Base-by-base conservation (phyloP, 495 filamentous ascomycete species). In the Mycothermus thermophilus region DNA sequence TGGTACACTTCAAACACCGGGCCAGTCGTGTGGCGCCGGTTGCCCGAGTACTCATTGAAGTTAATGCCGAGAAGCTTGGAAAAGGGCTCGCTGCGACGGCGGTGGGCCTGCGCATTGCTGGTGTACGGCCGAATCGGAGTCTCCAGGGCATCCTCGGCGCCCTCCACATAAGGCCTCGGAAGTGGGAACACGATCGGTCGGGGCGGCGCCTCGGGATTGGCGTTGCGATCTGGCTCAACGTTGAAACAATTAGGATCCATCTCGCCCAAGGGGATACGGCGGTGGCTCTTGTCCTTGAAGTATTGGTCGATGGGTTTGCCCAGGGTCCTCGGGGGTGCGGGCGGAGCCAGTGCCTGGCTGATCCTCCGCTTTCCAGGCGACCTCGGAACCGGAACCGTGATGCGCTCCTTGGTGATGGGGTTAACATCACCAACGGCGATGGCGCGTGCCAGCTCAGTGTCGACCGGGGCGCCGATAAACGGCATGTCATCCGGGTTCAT, bases 381-480 rank as follows among this genome's bases (percentile, higher is more conserved):
- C 3, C 38, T 49, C 18, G 44, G 38, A 19, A 74, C 30, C 18
- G 44, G 38, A 19, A 74, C 30, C 19, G 64, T 30, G 35, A 93
- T 78, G 2, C 65, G 67, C 29, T 76, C 49, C 54, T 93, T 95
- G 11, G 84, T 92, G 40, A 84, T 86, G 11, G 90, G 90, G 53
- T 96, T 77, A 18, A 95, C 56, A 40, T 95, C 81, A 15, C 90
- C 90, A 9, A 42, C 52, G n/a, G 88, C 83, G 37, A 99, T 79
- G 4, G 75, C 75, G 41, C 65, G 59, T 2, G 90, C 86, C 46
- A 84, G 54, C 24, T 75, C 62, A 3, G 70, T 60, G 20, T 81
- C 76, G 15, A 87, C 70, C 37, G 75, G 66, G 13, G 61, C 59
- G 8, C 90, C 90, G 48, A 96, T 84, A 41, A 79, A 95, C 0